A percentile compares a stretch with the other conserved stretches of the same genome.
These are phyloP conservation scores for Globomyces pollinis-pini DNA, from an alignment of 192 early-diverging fungal genomes.

Conservation along the genomic window DNA sequence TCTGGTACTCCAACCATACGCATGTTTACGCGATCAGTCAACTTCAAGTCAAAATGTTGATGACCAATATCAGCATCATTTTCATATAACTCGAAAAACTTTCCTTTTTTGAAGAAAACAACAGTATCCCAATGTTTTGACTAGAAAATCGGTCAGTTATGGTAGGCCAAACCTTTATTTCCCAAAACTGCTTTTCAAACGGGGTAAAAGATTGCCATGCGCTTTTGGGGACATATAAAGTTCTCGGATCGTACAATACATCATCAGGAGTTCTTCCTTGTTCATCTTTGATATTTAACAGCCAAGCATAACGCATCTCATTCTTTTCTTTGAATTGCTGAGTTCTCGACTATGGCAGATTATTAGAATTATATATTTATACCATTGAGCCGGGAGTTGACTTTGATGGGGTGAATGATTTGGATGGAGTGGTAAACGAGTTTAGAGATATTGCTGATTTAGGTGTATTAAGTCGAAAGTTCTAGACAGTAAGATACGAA, in stretches of 20 bases:
- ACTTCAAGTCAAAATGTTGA: constrained; percentile 89
- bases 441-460: neutral
- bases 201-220: constrained; percentile 85
- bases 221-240: constrained; percentile 68
- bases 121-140: constrained; percentile 85
- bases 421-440: neutral
- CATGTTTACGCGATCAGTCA: constrained; percentile 97
- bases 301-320: constrained; percentile 77
- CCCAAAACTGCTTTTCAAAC: constrained; percentile 99
- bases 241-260: constrained; percentile 84
- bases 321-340: constrained; percentile 76
- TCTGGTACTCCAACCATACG: constrained; percentile 98
- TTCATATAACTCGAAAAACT: constrained; percentile 98
- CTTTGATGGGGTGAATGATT: neutral
- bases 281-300: constrained; percentile 72
- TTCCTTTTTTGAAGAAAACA: constrained; percentile 99
- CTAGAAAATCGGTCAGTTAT: no score
- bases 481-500: no score
- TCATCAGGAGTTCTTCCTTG: constrained; percentile 57
- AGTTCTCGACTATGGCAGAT: neutral
- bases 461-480: no score
- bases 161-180: no score
- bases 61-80: constrained; percentile 96
- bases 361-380: neutral
- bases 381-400: neutral